Base-by-base conservation (phyloP, 495 filamentous ascomycete genomes). In the Elaphomyces granulatus region DNA sequence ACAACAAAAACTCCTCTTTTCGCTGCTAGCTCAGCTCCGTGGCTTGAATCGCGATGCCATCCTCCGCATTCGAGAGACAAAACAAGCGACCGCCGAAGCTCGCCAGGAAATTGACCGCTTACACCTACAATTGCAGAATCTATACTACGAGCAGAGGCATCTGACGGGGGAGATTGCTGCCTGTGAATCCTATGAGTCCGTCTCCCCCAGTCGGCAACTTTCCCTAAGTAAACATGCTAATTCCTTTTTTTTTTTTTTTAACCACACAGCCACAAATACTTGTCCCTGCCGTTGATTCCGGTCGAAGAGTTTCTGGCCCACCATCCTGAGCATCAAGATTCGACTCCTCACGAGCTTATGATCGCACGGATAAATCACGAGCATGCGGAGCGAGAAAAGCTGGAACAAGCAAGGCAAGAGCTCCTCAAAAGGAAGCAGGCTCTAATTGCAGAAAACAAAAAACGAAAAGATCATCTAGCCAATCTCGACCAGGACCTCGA, bases 121-220 rank as follows among this genome's bases (percentile, higher is more conserved):
- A 42, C 87, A 95, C 62, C 72, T 98, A 15, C 80, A 92, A 53
- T 67, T 96, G 19, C 87, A 96, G 56, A 98, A 98, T 55, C 67
- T 98, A 17, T 88, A 92, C 59, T 98, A 98, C 56, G 90, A 98
- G 58, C 86, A 94, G 56, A 70, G 83, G 42, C 83, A 94, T 61
- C 64, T 98, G 43, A 74, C 78, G 34, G 83, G 84, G 16, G 92
- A 98, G 60, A 96, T 98, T 46, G 65, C 72, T 2, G 87, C 83
- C 20, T 95, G 92, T 60, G 83, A 90, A 52, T 78, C 77, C 28
- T 96, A 93, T 45, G 82, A 94, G 88, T 94, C 68, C 45, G 83
- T 76, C 6, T 6, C 12, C 23, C 23, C 23, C n/a, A n/a, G 12
- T 12, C 23, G 23, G 23, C 23, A 28, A 28, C 12, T 12, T 28